Evolutionary conservation across 202 grass and related monocot genomes (phyloP), one percentile per base, ranked within the genome.

Genomic region (Alloteropsis angusta): DNA sequence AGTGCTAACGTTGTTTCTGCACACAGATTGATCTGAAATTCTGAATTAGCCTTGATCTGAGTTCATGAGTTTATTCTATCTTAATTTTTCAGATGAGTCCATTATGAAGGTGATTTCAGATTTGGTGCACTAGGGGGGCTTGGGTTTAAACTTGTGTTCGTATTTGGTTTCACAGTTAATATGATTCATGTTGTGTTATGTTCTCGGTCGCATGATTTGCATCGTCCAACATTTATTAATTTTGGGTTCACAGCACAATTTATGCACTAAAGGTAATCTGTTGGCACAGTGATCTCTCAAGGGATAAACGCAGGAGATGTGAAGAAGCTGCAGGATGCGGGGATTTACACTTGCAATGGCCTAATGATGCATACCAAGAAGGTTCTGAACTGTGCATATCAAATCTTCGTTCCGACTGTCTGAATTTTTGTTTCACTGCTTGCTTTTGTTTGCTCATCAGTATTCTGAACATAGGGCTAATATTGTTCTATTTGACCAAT

Each of bases 351-450:
- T 47, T 98, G 95, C 83, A 98, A 98, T 82, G 95, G 91, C 8
- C 91, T 97, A 57, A 98, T 94, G 95, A 98, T 98, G 95, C 91
- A 98, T 9, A 94, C 89, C 22, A 94, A 98, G 50, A 98, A 98
- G 95, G 95, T 98, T 74, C 6, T 15, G 30, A 61, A 47, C 48
- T 38, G 14, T 1, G 50, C 52, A 32, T 62, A 80, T 37, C 67
- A 61, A 69, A 57, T 67, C 9, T 77, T 71, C 30, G 23, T 26
- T 55, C 2, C 1, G 22, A 18, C 28, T 48, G 22, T 50, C 32
- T 57, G 12, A 53, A 19, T 7, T 86, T 52, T 34, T n/a, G n/a
- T n/a, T n/a, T n/a, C 35, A 28, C n/a, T 72, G 17, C 21, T 18
- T 82, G 10, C 5, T 57, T 72, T 30, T 26, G 68, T 26, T 63